Evolutionary conservation across 192 early-diverging fungal genomes (phyloP).

Genomic region (Fimicolochytrium jonesii): DNA sequence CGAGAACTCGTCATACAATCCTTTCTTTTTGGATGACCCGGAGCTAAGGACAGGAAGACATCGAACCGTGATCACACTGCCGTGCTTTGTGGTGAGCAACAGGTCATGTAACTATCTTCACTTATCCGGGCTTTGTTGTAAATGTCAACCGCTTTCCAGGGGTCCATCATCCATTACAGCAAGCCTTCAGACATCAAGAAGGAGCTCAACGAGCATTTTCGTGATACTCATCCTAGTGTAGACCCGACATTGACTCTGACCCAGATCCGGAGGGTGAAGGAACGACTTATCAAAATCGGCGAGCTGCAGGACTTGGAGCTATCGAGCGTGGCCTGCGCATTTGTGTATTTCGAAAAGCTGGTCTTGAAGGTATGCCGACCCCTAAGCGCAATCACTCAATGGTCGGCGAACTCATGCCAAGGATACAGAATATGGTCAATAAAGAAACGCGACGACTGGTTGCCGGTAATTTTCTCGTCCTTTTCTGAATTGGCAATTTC

Average conservation of each 20-base stretch:
- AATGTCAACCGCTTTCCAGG: constrained; percentile 32
- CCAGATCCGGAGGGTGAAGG: constrained; percentile 82
- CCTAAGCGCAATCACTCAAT: neutral
- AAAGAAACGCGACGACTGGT: constrained; percentile 72
- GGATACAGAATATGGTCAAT: constrained; percentile 51
- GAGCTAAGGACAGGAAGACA: constrained; percentile 75
- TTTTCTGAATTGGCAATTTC: too few relatives aligned
- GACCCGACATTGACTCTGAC: constrained; percentile 77
- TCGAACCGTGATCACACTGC: constrained; percentile 72
- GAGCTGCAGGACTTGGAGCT: constrained; percentile 69
- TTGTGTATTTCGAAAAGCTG: constrained; percentile 96
- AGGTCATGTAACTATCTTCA: too few relatives aligned
- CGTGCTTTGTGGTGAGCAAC: constrained; percentile 67
- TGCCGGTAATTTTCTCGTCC: too few relatives aligned
- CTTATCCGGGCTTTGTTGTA: too few relatives aligned
- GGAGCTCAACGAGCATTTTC: constrained; percentile 85
- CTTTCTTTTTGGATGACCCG: constrained; percentile 82
- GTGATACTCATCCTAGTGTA: constrained; percentile 74
- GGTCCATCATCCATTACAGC: constrained; percentile 78
- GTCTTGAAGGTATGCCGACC: constrained; percentile 59
- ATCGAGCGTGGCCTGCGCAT: constrained; percentile 81
- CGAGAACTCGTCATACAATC: constrained; percentile 62
- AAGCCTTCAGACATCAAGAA: constrained; percentile 77
- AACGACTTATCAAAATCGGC: constrained; percentile 58
- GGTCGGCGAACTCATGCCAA: neutral